These are phyloP conservation scores for Takashimella koratensis DNA, from an alignment of 1,284 basidiomycete species.

Conservation along the genomic window DNA sequence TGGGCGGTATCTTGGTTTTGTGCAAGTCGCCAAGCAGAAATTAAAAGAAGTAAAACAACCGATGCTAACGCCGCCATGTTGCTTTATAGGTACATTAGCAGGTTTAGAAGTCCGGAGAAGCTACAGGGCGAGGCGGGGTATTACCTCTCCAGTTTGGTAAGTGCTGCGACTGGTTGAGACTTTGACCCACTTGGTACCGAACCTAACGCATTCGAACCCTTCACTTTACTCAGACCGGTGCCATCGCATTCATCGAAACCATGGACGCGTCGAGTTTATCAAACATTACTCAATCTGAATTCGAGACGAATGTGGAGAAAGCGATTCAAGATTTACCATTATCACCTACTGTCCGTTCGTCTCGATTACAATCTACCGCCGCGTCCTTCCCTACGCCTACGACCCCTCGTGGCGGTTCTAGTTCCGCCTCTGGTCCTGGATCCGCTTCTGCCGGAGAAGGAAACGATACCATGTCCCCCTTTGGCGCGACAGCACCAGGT, in stretches of 20 bases:
- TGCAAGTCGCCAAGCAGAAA: too few species aligned
- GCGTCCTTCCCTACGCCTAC: background rate
- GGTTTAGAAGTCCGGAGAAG: conserved; percentile 86
- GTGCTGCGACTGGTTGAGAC: too few species aligned
- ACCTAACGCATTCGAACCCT: too few species aligned
- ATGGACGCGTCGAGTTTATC: conserved; percentile 94
- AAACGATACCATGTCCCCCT: conserved; percentile 36
- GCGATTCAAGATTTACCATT: conserved; percentile 67
- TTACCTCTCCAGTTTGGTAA: conserved; percentile 87
- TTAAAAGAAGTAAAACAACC: background rate
- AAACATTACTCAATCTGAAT: conserved; percentile 84
- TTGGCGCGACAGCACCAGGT: conserved; percentile 51
- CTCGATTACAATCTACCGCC: background rate
- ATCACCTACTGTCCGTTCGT: conserved; percentile 46
- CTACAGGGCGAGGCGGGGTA: conserved; percentile 94
- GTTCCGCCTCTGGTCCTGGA: conserved; percentile 8
- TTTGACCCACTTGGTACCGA: too few species aligned
- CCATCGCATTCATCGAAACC: conserved; percentile 91
- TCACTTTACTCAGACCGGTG: conserved; percentile 74
- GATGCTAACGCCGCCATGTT: too few species aligned
- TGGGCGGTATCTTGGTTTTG: too few species aligned
- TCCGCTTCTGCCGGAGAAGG: conserved; percentile 18
- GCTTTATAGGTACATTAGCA: conserved; percentile 75
- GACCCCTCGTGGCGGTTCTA: background rate
- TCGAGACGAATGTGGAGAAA: conserved; percentile 72